Percentiles rank a stretch among this genome's conserved stretches.
These are phyloP conservation scores for Asterella californica DNA, from an alignment of 225 moss, liverwort and hornwort genomes.

Conservation along the genomic window DNA sequence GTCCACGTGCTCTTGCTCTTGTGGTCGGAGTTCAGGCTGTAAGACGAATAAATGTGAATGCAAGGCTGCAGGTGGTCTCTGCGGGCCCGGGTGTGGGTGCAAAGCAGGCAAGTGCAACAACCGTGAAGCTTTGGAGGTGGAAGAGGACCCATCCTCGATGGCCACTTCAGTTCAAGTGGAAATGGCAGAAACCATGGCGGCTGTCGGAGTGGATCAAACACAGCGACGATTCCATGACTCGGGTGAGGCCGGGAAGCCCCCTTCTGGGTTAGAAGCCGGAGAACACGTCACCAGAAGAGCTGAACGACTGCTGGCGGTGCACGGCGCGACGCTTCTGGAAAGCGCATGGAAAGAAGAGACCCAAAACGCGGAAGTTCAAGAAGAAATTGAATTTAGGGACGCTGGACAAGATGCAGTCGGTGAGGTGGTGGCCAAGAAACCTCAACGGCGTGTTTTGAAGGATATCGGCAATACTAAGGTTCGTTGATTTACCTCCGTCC, in stretches of 20 bases:
- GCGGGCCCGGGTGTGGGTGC: constrained; percentile 87
- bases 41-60: constrained; percentile 98
- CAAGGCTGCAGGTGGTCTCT: constrained; percentile 88
- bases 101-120: constrained; percentile 63
- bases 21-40: constrained; percentile 95
- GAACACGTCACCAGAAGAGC: constrained; percentile 81
- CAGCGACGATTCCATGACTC: constrained; percentile 38
- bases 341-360: constrained; percentile 68
- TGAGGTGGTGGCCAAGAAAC: constrained; percentile 1
- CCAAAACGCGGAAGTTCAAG: constrained; percentile 26
- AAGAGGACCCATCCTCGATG: constrained; percentile 44
- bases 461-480: constrained; percentile 55
- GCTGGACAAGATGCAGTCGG: constrained; percentile 9
- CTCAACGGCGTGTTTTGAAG: constrained; percentile 36
- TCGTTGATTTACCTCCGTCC: not conserved
- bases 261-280: constrained; percentile 61
- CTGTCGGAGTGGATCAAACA: constrained; percentile 58
- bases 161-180: constrained; percentile 55
- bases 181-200: constrained; percentile 54
- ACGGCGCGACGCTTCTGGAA: constrained; percentile 76
- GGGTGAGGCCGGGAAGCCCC: constrained; percentile 51
- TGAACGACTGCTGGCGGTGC: constrained; percentile 67
- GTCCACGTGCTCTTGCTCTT: constrained; percentile 70
- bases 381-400: constrained; percentile 10
- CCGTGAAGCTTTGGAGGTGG: constrained; percentile 61